phyloP scores from a whole-genome alignment of 192 early-diverging fungal genomes.

The Linnemannia elongata region DNA sequence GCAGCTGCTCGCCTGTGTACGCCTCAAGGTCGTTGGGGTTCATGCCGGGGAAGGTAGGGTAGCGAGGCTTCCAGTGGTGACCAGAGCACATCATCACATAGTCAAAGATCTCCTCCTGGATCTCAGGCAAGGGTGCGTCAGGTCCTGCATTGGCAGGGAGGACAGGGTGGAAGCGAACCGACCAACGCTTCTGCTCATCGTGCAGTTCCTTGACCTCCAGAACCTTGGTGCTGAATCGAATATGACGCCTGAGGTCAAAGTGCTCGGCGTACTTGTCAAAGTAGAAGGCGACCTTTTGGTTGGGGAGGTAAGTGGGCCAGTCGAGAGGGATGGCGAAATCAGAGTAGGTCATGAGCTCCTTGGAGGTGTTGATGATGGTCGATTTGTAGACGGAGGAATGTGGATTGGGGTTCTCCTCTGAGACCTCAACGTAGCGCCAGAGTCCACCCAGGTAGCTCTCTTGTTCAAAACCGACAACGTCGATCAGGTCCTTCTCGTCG shows the following conservation, averaged over 20 bases:
- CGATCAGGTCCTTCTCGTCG: conserved; percentile 63
- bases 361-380: conserved; percentile 70
- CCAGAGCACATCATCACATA: conserved; percentile 74
- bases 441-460: conserved; percentile 65
- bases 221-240: conserved; percentile 68
- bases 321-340: conserved; percentile 71
- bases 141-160: neutral
- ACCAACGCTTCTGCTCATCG: conserved; percentile 59
- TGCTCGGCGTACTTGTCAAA: conserved; percentile 65
- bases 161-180: conserved; percentile 33
- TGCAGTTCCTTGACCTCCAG: conserved; percentile 58
- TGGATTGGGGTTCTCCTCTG: conserved; percentile 55
- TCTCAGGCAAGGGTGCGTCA: neutral
- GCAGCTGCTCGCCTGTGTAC: conserved; percentile 65
- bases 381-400: conserved; percentile 71
- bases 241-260: conserved; percentile 64
- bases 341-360: conserved; percentile 65
- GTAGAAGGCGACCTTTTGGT: conserved; percentile 63
- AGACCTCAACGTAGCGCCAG: conserved; percentile 68
- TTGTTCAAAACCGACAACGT: conserved; percentile 70
- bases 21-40: conserved; percentile 25
- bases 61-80: conserved; percentile 67
- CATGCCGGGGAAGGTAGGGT: conserved; percentile 68
- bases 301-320: conserved; percentile 71
- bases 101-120: conserved; percentile 68